A percentile compares a stretch with the other conserved stretches of the same genome.
These are phyloP conservation scores for Taphrina betulina DNA, from an alignment of 1,139 yeast genomes.

Conservation along the genomic window DNA sequence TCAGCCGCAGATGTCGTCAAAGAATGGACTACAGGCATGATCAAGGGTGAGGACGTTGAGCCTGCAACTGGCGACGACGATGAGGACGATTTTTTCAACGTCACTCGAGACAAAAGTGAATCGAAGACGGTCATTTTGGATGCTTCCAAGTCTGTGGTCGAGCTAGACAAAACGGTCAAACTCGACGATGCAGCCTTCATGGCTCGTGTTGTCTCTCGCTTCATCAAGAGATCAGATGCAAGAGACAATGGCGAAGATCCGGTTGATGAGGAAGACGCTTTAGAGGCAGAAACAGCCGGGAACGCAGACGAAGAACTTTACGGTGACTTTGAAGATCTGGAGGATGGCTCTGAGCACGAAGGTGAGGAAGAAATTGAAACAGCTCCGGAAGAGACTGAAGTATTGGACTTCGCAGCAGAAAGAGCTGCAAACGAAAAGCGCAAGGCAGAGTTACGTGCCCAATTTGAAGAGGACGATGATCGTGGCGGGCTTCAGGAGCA, in stretches of 20 bases:
- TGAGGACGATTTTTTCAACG: conserved; percentile 67
- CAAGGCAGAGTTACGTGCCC: conserved; percentile 81
- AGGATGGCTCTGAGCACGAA: conserved; percentile 47
- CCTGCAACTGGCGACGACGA: conserved; percentile 57
- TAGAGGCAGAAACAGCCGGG: conserved; percentile 46
- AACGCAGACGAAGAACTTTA: conserved; percentile 56
- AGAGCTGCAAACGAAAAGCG: conserved; percentile 81
- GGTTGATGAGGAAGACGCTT: conserved; percentile 46
- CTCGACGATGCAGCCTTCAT: conserved; percentile 31
- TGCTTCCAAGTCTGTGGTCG: conserved; percentile 33
- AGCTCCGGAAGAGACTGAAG: conserved; percentile 45
- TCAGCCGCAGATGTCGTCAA: conserved; percentile 46
- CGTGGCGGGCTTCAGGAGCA: conserved; percentile 53
- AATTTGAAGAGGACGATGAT: conserved; percentile 77
- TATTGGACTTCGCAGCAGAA: conserved; percentile 57
- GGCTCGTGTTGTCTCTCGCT: conserved; percentile 35
- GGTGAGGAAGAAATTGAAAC: conserved; percentile 44
- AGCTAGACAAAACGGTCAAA: conserved; percentile 21
- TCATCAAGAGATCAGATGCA: conserved; percentile 39
- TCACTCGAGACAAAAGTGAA: conserved; percentile 47
- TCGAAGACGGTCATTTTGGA: conserved; percentile 44
- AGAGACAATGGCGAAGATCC: conserved; percentile 38
- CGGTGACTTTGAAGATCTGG: conserved; percentile 81
- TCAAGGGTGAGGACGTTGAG: conserved; percentile 49
- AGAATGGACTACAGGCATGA: conserved; percentile 41